Evolutionary conservation across 2,329 filamentous ascomycete genomes (phyloP).

Genomic region (Epichloe glyceriae): DNA sequence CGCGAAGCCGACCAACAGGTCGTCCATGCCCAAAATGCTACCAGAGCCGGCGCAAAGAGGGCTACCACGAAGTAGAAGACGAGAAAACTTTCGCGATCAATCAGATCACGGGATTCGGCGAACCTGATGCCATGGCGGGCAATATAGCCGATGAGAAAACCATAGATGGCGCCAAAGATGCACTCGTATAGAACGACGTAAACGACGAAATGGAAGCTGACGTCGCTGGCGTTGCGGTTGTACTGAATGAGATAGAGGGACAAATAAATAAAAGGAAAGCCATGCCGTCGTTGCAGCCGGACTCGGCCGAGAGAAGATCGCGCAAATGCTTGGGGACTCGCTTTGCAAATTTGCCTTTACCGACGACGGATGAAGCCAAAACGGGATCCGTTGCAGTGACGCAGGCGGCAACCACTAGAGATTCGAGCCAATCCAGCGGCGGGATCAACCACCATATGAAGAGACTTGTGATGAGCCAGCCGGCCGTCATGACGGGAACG

Average conservation of each 20-base stretch:
- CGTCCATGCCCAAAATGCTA: slow-evolving; percentile 81
- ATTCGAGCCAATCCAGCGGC: slow-evolving; percentile 75
- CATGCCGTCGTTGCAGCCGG: slow-evolving; percentile 99
- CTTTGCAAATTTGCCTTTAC: slow-evolving; percentile 97
- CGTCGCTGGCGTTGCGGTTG: slow-evolving; percentile 50
- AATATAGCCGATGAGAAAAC: slow-evolving; percentile 76
- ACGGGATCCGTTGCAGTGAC: slow-evolving; percentile 97
- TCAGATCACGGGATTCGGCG: slow-evolving; percentile 72
- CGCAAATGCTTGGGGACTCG: slow-evolving; percentile 93
- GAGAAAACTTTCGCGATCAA: slow-evolving; percentile 92
- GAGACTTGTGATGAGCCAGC: slow-evolving; percentile 84
- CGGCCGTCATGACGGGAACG: slow-evolving; percentile 92
- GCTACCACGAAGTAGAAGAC: slow-evolving; percentile 98
- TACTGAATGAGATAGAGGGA: slow-evolving; percentile 83
- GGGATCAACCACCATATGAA: slow-evolving; percentile 88
- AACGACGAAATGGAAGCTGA: slow-evolving; percentile 78
- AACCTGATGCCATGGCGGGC: slow-evolving; percentile 82
- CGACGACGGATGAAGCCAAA: slow-evolving; percentile 90
- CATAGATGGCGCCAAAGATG: slow-evolving; percentile 79
- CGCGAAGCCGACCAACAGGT: slow-evolving; percentile 86
- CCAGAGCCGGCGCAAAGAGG: slow-evolving; percentile 87
- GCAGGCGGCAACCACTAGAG: slow-evolving; percentile 76
- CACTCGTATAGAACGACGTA: slow-evolving; percentile 91
- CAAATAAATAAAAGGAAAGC: slow-evolving; percentile 94
- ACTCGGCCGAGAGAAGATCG: slow-evolving; percentile 90